Conservation (phyloP, 345 rosid genomes). For the Carallia pectinifolia region DNA sequence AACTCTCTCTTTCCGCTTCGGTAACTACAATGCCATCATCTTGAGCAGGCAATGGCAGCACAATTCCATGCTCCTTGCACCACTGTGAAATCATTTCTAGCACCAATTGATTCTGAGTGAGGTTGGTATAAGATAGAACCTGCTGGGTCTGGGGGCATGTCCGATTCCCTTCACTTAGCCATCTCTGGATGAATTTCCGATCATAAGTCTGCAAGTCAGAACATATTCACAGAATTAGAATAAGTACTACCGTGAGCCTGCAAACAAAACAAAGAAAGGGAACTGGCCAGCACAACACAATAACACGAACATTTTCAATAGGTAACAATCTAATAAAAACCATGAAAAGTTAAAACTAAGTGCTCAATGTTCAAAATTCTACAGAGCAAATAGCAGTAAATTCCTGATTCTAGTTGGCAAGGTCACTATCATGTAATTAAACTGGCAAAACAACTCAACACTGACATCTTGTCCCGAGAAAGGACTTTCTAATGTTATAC, state of each 20-base stretch:
- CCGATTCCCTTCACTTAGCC: constrained; percentile 41
- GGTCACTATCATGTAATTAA: constrained; percentile 1
- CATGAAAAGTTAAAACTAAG: too few species aligned
- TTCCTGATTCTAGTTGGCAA: not conserved
- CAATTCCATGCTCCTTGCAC: constrained; percentile 36
- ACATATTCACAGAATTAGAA: constrained; percentile 13
- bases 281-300: not conserved
- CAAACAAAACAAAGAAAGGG: not conserved
- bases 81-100: constrained; percentile 48
- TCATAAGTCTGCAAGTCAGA: constrained; percentile 51
- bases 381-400: not conserved
- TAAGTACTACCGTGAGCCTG: not conserved
- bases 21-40: constrained; percentile 20
- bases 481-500: too few species aligned
- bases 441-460: not conserved
- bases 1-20: constrained; percentile 21
- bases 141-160: constrained; percentile 51
- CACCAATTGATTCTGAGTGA: constrained; percentile 45
- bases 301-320: too few species aligned
- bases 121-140: constrained; percentile 38
- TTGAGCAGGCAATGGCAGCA: constrained; percentile 26
- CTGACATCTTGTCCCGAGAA: not conserved
- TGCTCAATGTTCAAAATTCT: too few species aligned
- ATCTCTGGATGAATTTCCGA: constrained; percentile 36
- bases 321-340: too few species aligned